Evolutionary conservation across 495 filamentous ascomycete species (phyloP).

Genomic region (Talaromyces stipitatus): DNA sequence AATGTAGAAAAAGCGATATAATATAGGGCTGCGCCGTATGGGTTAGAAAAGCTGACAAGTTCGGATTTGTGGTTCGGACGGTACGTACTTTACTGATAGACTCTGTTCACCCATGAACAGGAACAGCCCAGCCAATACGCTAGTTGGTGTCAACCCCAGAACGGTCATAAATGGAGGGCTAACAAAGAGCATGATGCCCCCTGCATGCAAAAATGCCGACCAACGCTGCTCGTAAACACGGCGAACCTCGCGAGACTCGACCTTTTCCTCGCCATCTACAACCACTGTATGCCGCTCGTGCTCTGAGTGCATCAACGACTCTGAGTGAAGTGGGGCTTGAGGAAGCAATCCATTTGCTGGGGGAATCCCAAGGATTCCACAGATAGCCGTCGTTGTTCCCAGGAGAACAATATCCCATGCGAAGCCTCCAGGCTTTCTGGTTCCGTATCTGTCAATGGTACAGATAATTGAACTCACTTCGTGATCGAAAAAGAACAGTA

Average conservation of each 20-base stretch:
- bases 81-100: constrained; percentile 50
- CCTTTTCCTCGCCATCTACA: constrained; percentile 32
- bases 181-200: constrained; percentile 52
- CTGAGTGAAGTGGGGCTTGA: constrained; percentile 63
- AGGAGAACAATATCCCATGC: constrained; percentile 64
- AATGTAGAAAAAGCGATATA: constrained; percentile 56
- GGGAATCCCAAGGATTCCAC: constrained; percentile 62
- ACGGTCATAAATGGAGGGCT: constrained; percentile 63
- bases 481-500: constrained; percentile 69
- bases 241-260: constrained; percentile 30
- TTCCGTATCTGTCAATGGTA: constrained; percentile 60
- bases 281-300: constrained; percentile 28
- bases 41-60: constrained; percentile 7
- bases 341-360: constrained; percentile 64
- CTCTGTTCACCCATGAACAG: constrained; percentile 71
- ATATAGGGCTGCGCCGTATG: constrained; percentile 39
- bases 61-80: not conserved
- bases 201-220: constrained; percentile 57
- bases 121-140: constrained; percentile 61
- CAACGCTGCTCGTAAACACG: constrained; percentile 63
- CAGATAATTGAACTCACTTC: constrained; percentile 72
- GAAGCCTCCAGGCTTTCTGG: constrained; percentile 58
- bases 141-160: constrained; percentile 60
- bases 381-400: constrained; percentile 60
- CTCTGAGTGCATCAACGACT: constrained; percentile 53